A percentile compares a stretch with the other conserved stretches of the same genome.
These are phyloP conservation scores for Protostelium mycophagum DNA, from an alignment of 78 protist genomes.

Conservation along the genomic window DNA sequence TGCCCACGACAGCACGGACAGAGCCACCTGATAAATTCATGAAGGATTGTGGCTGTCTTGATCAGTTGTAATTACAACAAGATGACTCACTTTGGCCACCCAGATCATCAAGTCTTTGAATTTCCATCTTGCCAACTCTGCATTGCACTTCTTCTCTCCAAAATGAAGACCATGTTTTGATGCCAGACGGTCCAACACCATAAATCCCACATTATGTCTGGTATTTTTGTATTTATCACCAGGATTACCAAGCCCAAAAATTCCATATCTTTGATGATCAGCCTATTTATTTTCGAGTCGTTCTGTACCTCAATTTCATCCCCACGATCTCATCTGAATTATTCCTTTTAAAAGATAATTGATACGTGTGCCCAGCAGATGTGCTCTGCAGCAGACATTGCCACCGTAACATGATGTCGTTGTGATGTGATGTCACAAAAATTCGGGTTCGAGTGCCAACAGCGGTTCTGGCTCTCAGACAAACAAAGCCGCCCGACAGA, in stretches of 20 bases:
- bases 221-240: slow-evolving; percentile 25
- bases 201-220: slow-evolving; percentile 57
- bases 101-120: neutral
- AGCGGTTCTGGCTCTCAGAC: too few relatives aligned
- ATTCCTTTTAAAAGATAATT: too few relatives aligned
- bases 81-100: neutral
- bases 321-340: too few relatives aligned
- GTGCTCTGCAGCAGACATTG: too few relatives aligned
- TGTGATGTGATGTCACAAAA: too few relatives aligned
- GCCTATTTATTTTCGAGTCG: too few relatives aligned
- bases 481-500: too few relatives aligned
- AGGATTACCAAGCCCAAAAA: slow-evolving; percentile 60
- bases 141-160: neutral
- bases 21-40: neutral
- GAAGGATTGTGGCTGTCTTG: neutral
- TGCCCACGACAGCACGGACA: neutral
- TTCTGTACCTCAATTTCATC: too few relatives aligned
- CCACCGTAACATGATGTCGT: too few relatives aligned
- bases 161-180: neutral
- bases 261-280: slow-evolving; percentile 27
- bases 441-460: too few relatives aligned
- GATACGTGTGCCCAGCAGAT: too few relatives aligned
- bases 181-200: slow-evolving; percentile 30
- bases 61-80: neutral
- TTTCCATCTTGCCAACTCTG: neutral